Evolutionary conservation across 106 monocot species (phyloP).

Genomic region (Ottelia alismoides): DNA sequence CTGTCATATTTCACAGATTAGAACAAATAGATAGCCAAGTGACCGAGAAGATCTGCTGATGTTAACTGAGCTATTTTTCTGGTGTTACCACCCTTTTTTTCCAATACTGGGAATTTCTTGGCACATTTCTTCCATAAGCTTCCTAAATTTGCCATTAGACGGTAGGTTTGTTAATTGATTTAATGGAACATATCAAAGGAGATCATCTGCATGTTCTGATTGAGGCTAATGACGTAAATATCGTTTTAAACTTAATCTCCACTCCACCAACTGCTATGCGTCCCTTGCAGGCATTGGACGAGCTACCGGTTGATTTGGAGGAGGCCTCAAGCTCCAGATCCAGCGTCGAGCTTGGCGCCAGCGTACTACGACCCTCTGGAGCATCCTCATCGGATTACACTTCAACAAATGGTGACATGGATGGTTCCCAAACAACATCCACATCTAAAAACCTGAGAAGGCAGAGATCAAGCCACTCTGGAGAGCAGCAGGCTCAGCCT

Average conservation of each 20-base stretch:
- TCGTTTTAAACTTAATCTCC: no score
- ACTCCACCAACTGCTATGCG: no score
- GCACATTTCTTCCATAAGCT: neutral
- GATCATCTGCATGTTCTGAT: no score
- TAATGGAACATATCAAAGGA: no score
- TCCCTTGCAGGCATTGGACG: slow-evolving; percentile 22
- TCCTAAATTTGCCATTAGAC: neutral
- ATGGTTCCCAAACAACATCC: neutral
- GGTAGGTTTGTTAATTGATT: neutral
- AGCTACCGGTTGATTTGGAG: slow-evolving; percentile 21
- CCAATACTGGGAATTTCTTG: no score
- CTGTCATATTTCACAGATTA: no score
- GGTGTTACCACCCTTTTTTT: no score
- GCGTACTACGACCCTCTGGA: neutral
- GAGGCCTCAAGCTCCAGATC: slow-evolving; percentile 16
- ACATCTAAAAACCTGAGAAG: slow-evolving; percentile 1
- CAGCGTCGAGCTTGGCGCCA: neutral
- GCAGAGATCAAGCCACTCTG: slow-evolving; percentile 5
- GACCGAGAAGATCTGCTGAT: no score
- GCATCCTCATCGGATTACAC: neutral
- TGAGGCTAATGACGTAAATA: no score
- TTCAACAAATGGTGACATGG: slow-evolving; percentile 4
- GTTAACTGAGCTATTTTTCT: no score
- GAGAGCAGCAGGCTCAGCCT: neutral
- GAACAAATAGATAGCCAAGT: no score